phyloP scores from a whole-genome alignment of 2,329 filamentous ascomycete species.

The Talaromyces pinophilus region DNA sequence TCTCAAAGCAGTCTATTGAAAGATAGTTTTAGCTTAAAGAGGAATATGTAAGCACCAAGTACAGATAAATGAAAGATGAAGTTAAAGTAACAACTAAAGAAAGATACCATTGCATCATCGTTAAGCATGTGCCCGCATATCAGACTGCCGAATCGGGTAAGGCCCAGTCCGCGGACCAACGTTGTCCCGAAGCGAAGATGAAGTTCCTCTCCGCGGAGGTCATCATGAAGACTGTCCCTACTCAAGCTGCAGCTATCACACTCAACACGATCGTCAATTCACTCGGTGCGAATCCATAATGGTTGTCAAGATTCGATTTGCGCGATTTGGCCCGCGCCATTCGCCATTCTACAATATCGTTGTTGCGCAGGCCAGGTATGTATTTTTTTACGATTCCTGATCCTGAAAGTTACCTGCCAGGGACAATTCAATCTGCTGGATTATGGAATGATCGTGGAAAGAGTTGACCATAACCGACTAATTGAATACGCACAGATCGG shows the following conservation, averaged over 20 bases:
- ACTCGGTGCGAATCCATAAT: slow-evolving; percentile 51
- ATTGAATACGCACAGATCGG: slow-evolving; percentile 61
- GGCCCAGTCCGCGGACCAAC: slow-evolving; percentile 11
- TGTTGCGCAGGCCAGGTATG: slow-evolving; percentile 84
- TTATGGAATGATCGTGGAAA: not conserved
- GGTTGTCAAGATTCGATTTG: slow-evolving; percentile 91
- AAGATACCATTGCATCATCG: slow-evolving; percentile 28
- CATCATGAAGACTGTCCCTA: not conserved
- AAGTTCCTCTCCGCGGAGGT: slow-evolving; percentile 6
- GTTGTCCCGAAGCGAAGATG: slow-evolving; percentile 15
- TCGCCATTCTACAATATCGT: slow-evolving; percentile 97
- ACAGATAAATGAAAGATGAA: not conserved
- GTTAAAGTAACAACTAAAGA: not conserved
- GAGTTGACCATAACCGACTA: not conserved
- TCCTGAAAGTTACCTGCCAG: not conserved
- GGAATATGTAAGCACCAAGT: too few relatives aligned
- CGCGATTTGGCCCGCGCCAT: slow-evolving; percentile 87
- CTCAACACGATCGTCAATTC: not conserved
- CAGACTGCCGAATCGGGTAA: slow-evolving; percentile 16
- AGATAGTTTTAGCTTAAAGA: too few relatives aligned
- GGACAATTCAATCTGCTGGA: not conserved
- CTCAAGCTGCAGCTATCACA: not conserved
- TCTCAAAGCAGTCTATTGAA: too few relatives aligned
- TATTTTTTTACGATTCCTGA: not conserved
- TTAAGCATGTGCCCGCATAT: slow-evolving; percentile 13